Percentiles rank a stretch among this genome's conserved stretches.
Conservation (phyloP, 768 basidiomycete genomes). For the Lactarius sp. region DNA sequence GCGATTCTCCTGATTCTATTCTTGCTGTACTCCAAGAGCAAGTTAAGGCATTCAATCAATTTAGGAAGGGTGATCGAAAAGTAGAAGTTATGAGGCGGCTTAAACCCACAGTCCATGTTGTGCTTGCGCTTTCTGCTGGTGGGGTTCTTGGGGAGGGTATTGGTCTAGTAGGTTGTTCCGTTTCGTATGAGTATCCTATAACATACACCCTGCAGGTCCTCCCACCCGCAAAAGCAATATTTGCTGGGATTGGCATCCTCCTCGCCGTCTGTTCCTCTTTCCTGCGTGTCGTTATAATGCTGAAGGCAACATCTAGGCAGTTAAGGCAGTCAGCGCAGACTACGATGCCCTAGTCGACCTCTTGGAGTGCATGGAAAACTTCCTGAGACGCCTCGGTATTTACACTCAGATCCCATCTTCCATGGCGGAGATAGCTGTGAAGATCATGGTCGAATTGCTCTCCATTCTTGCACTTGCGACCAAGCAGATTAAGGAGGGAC, state of each 20-base stretch:
- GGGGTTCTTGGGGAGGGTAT: constrained; percentile 1
- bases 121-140: background rate
- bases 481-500: background rate
- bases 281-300: background rate
- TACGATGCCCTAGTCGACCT: constrained; percentile 1
- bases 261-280: background rate
- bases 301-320: background rate
- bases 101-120: background rate
- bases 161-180: background rate
- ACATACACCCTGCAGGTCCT: background rate
- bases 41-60: background rate
- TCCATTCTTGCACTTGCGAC: background rate
- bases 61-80: background rate
- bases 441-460: too few species aligned
- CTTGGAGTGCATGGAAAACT: background rate
- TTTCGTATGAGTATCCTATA: background rate
- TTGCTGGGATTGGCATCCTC: background rate
- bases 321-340: background rate
- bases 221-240: constrained; percentile 1
- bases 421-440: too few species aligned
- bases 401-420: too few species aligned
- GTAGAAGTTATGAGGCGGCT: background rate
- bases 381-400: background rate
- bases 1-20: background rate
- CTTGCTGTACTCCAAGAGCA: background rate